Evolutionary conservation across 139 green algal genomes (phyloP), one percentile per base, ranked within the genome.

Genomic region (Bryopsis sp.): DNA sequence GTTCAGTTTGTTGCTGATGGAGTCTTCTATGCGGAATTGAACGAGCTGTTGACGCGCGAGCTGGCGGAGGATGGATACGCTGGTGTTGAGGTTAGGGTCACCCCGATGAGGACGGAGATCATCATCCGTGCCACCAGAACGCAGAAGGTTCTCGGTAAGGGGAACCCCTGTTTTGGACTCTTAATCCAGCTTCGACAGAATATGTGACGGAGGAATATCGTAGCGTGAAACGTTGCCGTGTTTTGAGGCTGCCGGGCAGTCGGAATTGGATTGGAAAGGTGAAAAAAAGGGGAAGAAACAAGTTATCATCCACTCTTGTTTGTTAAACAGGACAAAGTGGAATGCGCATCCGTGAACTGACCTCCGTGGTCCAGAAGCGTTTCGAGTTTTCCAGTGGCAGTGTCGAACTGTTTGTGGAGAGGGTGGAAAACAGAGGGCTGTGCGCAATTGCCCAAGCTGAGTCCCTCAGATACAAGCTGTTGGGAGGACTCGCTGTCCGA

Each of bases 21-120:
- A 75, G 95, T 99, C 24, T 99, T 99, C 81, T 99, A 95, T 78
- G 95, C 95, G 64, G 95, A 99, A 88, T 88, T 99, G 19, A 99
- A 99, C 66, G 95, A 99, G 88, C 80, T 99, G 35, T 82, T 99
- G 26, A 97, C 88, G 36, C 76, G 92, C 11, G 93, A 98, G 84
- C 85, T 98, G 35, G 90, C 90, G 29, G 87, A 95, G 82, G 88
- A 95, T 83, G 93, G 95, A 37, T 99, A 99, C 91, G 94, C 88
- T 69, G 95, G 95, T 43, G 95, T 99, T 72, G 95, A 99, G 79
- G 95, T 99, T 38, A 90, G 95, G 54, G 86, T 95, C 31, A 99
- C 93, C 33, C 95, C 95, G 64, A 85, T 98, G 86, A 82, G 91
- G 70, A 98, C 94, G 36, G 95, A 99, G 85, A 96, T 99, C 75